Conservation (phyloP, 345 rosid species). For the Populus alba region DNA sequence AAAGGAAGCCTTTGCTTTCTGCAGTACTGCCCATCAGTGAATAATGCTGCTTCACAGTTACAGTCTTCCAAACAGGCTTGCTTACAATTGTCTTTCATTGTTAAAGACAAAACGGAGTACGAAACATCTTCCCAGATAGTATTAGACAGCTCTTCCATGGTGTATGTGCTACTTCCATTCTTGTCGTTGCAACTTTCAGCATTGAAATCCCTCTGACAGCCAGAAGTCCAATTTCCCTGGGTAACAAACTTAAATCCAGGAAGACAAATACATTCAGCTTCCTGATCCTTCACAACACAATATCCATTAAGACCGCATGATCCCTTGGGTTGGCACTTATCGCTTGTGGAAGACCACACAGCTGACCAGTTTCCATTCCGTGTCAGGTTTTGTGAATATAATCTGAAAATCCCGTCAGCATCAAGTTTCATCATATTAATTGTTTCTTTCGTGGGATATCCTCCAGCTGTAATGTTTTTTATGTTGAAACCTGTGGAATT, state of each 20-base stretch:
- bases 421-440: constrained; percentile 8
- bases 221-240: constrained; percentile 8
- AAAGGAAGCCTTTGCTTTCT: constrained; percentile 29
- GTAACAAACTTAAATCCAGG: constrained; percentile 20
- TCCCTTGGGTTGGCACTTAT: constrained; percentile 21
- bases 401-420: constrained; percentile 18
- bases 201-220: constrained; percentile 24
- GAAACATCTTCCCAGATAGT: constrained; percentile 17
- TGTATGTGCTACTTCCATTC: not conserved
- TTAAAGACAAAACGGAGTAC: not conserved
- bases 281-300: constrained; percentile 7
- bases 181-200: constrained; percentile 10
- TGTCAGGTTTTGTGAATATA: constrained; percentile 9
- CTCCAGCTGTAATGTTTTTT: not conserved
- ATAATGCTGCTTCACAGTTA: constrained; percentile 32
- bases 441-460: not conserved
- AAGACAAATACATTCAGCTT: constrained; percentile 8
- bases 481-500: not conserved
- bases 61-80: constrained; percentile 27
- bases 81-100: constrained; percentile 7
- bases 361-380: not conserved
- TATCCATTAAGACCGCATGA: constrained; percentile 28
- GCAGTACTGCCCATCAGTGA: not conserved
- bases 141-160: constrained; percentile 1
- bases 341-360: not conserved